Percentiles rank a stretch among this genome's conserved stretches.
Conservation (phyloP, 73 alveolate genomes). For the Stentor roeselii region DNA sequence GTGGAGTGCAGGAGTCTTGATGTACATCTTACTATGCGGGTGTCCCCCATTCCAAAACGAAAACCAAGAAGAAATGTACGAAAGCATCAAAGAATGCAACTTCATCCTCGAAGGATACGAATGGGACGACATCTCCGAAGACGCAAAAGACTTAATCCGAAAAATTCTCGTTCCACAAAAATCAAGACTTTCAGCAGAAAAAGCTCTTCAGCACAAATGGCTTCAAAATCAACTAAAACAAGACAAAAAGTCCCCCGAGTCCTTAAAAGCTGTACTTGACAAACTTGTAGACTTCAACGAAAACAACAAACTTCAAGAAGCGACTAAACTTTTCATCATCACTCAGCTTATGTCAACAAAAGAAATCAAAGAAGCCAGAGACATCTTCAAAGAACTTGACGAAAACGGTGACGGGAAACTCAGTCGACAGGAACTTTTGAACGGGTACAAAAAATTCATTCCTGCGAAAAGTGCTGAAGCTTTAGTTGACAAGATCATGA, state of each 20-base stretch:
- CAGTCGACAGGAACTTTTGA: neutral
- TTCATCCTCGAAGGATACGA: neutral
- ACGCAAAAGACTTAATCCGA: neutral
- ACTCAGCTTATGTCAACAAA: neutral
- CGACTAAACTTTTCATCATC: neutral
- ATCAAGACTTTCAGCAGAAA: neutral
- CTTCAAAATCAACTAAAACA: neutral
- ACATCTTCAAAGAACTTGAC: neutral
- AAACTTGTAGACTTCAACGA: neutral
- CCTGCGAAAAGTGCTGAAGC: neutral
- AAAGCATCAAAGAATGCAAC: neutral
- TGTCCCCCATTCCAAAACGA: conserved; percentile 40
- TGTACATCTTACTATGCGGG: conserved; percentile 45
- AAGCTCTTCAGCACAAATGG: neutral
- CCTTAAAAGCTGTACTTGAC: neutral
- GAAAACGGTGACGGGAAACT: neutral
- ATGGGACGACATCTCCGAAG: neutral
- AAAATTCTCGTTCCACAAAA: neutral
- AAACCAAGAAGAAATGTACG: conserved; percentile 35
- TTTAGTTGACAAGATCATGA: neutral
- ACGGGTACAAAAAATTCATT: neutral
- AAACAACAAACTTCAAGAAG: neutral
- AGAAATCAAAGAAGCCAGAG: neutral
- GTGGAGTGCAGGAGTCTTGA: conserved; percentile 45
- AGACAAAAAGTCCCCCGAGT: neutral